phyloP scores from a whole-genome alignment of 352 stramenopile species.

The Aphanomyces astaci region DNA sequence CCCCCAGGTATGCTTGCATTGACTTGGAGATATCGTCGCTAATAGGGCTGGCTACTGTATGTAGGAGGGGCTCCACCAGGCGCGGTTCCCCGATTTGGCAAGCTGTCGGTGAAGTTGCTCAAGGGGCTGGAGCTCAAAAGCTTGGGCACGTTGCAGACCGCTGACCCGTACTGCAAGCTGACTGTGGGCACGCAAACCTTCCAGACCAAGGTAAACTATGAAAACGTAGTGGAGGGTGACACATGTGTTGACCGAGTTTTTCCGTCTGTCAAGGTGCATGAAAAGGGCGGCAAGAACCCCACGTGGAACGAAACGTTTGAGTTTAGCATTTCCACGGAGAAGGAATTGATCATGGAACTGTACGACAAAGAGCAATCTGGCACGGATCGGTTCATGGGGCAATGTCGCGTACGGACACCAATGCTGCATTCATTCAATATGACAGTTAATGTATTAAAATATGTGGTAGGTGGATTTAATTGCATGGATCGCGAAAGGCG shows the following conservation, averaged over 20 bases:
- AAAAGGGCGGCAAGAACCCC: constrained; percentile 88
- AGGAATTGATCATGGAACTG: constrained; percentile 88
- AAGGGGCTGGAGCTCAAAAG: constrained; percentile 89
- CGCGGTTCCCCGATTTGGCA: constrained; percentile 83
- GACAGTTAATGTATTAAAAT: not conserved
- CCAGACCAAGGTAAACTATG: constrained; percentile 51
- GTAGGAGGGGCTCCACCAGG: constrained; percentile 33
- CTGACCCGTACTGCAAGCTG: constrained; percentile 90
- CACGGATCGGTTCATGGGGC: constrained; percentile 91
- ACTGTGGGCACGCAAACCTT: constrained; percentile 80
- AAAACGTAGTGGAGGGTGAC: too few species aligned
- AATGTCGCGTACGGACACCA: constrained; percentile 30
- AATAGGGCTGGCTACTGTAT: not conserved
- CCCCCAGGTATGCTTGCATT: constrained; percentile 27
- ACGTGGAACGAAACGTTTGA: constrained; percentile 92
- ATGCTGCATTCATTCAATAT: not conserved
- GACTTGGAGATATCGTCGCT: not conserved
- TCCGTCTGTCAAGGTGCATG: constrained; percentile 52
- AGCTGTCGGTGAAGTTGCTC: constrained; percentile 86
- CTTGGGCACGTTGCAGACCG: constrained; percentile 88
- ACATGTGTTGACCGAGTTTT: constrained; percentile 11
- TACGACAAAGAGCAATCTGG: constrained; percentile 87
- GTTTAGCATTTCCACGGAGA: constrained; percentile 93
- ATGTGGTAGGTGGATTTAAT: constrained; percentile 78
- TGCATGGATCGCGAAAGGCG: constrained; percentile 87